These are phyloP conservation scores for Sporisorium graminicola DNA, from an alignment of 1,284 basidiomycete species.

Conservation along the genomic window DNA sequence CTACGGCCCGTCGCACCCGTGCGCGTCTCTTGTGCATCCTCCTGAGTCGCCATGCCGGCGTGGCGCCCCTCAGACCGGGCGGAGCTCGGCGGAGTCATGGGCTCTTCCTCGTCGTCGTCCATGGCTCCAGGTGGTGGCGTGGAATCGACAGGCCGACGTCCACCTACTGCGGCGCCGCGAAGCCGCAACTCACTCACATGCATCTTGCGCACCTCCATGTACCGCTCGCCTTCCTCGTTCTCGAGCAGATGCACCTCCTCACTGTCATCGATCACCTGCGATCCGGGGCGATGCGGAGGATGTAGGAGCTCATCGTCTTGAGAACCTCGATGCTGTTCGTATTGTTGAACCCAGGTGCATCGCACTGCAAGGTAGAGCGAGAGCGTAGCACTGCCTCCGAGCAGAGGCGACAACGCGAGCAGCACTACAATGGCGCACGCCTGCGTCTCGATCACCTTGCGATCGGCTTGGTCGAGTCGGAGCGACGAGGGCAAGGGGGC, in stretches of 20 bases:
- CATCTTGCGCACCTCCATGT: slow-evolving; percentile 31
- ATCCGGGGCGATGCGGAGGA: slow-evolving; percentile 11
- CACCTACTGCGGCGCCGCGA: not conserved
- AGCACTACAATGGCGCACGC: slow-evolving; percentile 22
- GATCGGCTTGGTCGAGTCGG: slow-evolving; percentile 17
- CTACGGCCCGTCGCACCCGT: not conserved
- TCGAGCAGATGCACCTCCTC: slow-evolving; percentile 69
- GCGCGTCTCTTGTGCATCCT: not conserved
- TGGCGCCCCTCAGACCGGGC: not conserved
- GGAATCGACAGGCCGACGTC: not conserved
- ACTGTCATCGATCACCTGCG: slow-evolving; percentile 72
- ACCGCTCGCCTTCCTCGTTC: slow-evolving; percentile 33
- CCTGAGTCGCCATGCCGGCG: not conserved
- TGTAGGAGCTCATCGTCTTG: slow-evolving; percentile 10
- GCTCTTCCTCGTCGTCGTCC: not conserved
- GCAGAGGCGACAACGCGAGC: slow-evolving; percentile 27
- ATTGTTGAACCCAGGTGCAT: slow-evolving; percentile 31
- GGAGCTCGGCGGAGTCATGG: slow-evolving; percentile 3
- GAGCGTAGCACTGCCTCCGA: slow-evolving; percentile 39
- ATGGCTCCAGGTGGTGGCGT: not conserved
- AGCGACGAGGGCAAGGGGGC: not conserved
- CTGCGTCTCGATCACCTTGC: slow-evolving; percentile 39
- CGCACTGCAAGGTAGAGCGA: slow-evolving; percentile 42
- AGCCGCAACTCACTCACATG: slow-evolving; percentile 13
- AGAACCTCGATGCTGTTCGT: slow-evolving; percentile 5